Base-by-base conservation (phyloP, 1,139 yeast species). In the Williopsis jadinii region DNA sequence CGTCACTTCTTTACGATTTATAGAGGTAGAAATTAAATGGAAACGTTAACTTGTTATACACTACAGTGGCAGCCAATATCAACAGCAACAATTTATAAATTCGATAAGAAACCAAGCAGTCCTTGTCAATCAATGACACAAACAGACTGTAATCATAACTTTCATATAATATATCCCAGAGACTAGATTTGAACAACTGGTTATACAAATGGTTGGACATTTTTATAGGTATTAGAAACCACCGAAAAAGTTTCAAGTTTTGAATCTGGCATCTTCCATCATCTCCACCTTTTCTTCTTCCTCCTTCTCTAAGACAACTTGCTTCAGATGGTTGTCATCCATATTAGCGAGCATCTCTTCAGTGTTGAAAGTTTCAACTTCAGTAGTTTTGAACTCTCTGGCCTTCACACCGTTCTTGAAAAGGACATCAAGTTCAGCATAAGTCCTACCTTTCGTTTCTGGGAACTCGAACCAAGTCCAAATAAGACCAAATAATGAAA, bases 381-480 rank as follows among this genome's bases (percentile, higher is more conserved):
- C 42, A 0, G 52, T 49, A 8, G 19, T 2, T 35, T 52, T 54
- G 53, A 62, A 62, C 34, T 54, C 48, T 47, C 66, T 59, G 2
- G 66, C 75, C n/a, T 55, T 48, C 13, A 61, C 58, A 12, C 56
- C 48, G 32, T 56, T 47, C 12, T 49, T 51, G 53, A 67, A 68
- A 47, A 68, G 52, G 34, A 50, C 47, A 49, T 67, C 69, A 52
- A 68, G 52, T 41, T 68, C 72, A 26, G 68, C 70, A 47, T 58
- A 66, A 1, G 72, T 66, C 52, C 70, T 60, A 30, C 62, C 64
- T 52, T 63, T 64, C 11, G 72, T 67, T 45, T 68, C 73, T 2
- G 73, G 73, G 48, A 68, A 56, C 32, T 65, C 68, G 43, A 65
- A 62, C 58, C 62, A 63, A 31, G 54, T 45, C 68, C 68, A 70